A percentile compares a stretch with the other conserved stretches of the same genome.
phyloP scores from a whole-genome alignment of 1,139 yeast species.

The Candida sojae region DNA sequence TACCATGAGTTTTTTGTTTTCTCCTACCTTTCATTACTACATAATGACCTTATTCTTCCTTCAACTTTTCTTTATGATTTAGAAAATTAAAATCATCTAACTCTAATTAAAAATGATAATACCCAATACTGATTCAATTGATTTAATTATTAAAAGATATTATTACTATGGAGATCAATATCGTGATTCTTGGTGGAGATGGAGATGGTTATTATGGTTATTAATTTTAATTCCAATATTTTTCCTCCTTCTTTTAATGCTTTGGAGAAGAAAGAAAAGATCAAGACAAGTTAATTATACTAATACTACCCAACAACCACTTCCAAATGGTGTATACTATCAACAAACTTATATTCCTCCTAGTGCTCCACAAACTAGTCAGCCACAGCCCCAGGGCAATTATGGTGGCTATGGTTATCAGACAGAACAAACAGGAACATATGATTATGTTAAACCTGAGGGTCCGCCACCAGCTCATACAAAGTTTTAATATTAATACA shows the following conservation, averaged over 20 bases:
- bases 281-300: neutral
- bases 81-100: neutral
- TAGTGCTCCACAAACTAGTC: constrained; percentile 2
- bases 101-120: neutral
- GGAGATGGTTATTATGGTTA: constrained; percentile 15
- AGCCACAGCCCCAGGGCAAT: neutral
- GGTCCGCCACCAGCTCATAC: constrained; percentile 13
- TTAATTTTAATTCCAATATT: constrained; percentile 11
- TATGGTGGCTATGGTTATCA: constrained; percentile 4
- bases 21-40: neutral
- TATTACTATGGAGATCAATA: neutral
- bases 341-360: constrained; percentile 4
- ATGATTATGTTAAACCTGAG: constrained; percentile 6
- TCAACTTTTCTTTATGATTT: neutral
- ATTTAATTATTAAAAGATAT: neutral
- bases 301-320: neutral
- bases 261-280: constrained; percentile 8
- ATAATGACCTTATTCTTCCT: neutral
- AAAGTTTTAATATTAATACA: constrained; percentile 2
- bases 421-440: constrained; percentile 2
- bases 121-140: neutral
- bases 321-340: neutral
- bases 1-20: neutral
- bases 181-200: constrained; percentile 8
- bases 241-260: constrained; percentile 5